Evolutionary conservation across 495 filamentous ascomycete genomes (phyloP).

Genomic region (Bacidia rubella): DNA sequence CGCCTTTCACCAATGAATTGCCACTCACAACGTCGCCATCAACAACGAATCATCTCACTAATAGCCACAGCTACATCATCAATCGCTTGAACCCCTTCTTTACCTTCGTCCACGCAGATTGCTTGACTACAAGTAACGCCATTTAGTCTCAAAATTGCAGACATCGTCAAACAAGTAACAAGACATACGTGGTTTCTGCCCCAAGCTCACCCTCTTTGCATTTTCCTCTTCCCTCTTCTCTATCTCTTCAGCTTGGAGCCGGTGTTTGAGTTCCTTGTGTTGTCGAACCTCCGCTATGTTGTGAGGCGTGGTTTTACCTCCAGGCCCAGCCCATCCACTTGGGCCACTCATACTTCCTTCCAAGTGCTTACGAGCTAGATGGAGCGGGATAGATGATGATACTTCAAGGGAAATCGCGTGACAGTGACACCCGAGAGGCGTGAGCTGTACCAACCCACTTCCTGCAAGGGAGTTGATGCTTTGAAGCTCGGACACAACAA

Average conservation of each 20-base stretch:
- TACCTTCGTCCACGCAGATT: conserved; percentile 5
- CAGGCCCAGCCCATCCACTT: background rate
- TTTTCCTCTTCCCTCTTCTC: conserved; percentile 18
- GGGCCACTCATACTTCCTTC: too few species aligned
- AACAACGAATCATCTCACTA: too few species aligned
- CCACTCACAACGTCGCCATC: too few species aligned
- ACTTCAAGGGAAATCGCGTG: too few species aligned
- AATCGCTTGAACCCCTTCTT: conserved; percentile 1
- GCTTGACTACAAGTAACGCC: conserved; percentile 1
- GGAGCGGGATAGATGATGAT: too few species aligned
- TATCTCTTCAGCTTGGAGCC: conserved; percentile 30
- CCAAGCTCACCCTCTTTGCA: conserved; percentile 6
- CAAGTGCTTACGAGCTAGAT: too few species aligned
- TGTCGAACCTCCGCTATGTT: conserved; percentile 27
- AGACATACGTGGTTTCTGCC: conserved; percentile 7
- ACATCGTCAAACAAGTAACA: background rate
- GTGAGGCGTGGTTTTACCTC: conserved; percentile 1
- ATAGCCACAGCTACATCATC: conserved; percentile 2
- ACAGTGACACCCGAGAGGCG: too few species aligned
- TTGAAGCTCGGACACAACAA: too few species aligned
- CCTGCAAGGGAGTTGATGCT: too few species aligned
- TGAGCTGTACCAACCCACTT: too few species aligned
- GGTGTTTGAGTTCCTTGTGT: conserved; percentile 26
- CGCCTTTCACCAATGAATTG: too few species aligned
- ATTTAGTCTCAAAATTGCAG: background rate